Evolutionary conservation across 495 filamentous ascomycete genomes (phyloP).

Genomic region (Tuber umbilicatum): DNA sequence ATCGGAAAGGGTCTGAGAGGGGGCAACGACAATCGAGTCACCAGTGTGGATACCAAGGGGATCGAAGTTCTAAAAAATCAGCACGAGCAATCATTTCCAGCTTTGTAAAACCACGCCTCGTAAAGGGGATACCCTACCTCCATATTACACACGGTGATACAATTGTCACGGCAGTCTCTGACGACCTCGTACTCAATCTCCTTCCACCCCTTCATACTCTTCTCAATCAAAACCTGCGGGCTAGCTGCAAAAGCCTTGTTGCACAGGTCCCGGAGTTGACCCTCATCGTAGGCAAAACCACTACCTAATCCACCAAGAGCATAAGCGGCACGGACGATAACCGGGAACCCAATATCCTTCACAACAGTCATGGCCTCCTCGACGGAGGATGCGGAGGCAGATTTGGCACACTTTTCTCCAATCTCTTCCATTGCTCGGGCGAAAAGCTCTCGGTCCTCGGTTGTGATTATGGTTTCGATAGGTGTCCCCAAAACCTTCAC

Average conservation of each 20-base stretch:
- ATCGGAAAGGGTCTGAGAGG: slow-evolving; percentile 92
- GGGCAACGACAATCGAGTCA: slow-evolving; percentile 96
- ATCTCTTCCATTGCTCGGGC: slow-evolving; percentile 98
- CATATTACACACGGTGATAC: slow-evolving; percentile 99
- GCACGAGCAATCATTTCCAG: slow-evolving; percentile 9
- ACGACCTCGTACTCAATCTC: slow-evolving; percentile 99
- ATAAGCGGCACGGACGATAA: slow-evolving; percentile 95
- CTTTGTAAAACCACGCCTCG: neutral
- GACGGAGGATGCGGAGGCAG: slow-evolving; percentile 76
- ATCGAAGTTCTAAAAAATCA: slow-evolving; percentile 66
- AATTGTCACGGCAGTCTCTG: slow-evolving; percentile 92
- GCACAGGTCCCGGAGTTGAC: slow-evolving; percentile 84
- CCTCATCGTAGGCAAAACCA: slow-evolving; percentile 87
- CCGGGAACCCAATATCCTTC: slow-evolving; percentile 85
- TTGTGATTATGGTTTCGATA: slow-evolving; percentile 96
- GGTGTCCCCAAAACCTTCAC: slow-evolving; percentile 93
- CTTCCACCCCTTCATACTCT: slow-evolving; percentile 99
- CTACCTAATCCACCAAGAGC: slow-evolving; percentile 91
- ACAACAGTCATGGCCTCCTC: slow-evolving; percentile 81
- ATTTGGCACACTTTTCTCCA: slow-evolving; percentile 95
- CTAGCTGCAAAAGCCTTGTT: slow-evolving; percentile 89
- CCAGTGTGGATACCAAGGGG: slow-evolving; percentile 96
- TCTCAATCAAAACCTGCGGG: slow-evolving; percentile 91
- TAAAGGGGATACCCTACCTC: slow-evolving; percentile 47
- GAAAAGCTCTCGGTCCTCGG: slow-evolving; percentile 94